Base-by-base conservation (phyloP, 225 moss, liverwort and hornwort genomes). In the Pleurozium schreberi region DNA sequence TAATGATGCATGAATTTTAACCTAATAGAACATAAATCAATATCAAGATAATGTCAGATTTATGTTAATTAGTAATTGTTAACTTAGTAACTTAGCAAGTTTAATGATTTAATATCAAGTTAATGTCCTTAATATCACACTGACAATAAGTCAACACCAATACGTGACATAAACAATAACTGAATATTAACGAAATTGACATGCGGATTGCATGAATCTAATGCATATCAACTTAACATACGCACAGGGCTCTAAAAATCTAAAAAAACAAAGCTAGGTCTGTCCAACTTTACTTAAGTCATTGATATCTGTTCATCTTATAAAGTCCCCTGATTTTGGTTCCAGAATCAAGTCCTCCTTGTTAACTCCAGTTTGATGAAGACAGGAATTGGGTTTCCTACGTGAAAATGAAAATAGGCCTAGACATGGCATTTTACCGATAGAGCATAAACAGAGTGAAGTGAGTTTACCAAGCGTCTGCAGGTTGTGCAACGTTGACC, bases 401-500 rank as follows among this genome's bases (percentile, higher is more conserved):
- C 34, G 12, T 28, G 38, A 60, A 82, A 88, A 75, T 67, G 60
- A 57, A 30, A 20, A 57, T 66, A 84, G 69, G 38, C 53, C 78
- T 75, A 75, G 75, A 55, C 47, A 70, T 50, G 68, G 55, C 33
- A 63, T 31, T 68, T 23, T 61, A 85, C 28, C 21, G 34, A 34
- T 42, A 85, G n/a, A 85, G 81, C 19, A 74, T 50, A 66, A 34
- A 60, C 66, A 52, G 25, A 59, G 50, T 42, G 59, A 38, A 87
- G 81, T 63, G 23, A 62, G 53, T 67, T 87, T 92, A 98, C 98
- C 96, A 98, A 91, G 92, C 98, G 98, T 87, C 98, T 96, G 89
- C 98, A 98, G 68, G 94, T 97, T 59, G 97, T 98, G 91, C 97
- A 98, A 81, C 97, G 96, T 90, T 98, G 98, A 55, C 98, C 98